phyloP scores from a whole-genome alignment of 352 stramenopile genomes.

The Thalassiosira sp. region DNA sequence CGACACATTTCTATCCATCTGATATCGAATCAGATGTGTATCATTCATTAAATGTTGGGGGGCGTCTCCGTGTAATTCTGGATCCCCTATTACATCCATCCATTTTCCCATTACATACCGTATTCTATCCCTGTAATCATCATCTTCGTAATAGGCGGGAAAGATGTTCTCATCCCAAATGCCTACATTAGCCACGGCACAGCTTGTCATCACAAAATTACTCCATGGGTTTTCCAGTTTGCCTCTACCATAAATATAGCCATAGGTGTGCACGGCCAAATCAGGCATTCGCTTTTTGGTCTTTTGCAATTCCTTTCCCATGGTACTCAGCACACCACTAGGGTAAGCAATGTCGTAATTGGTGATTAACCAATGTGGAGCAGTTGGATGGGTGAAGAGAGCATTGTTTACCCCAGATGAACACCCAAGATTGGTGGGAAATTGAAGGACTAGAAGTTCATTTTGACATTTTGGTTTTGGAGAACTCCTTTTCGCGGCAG shows the following conservation, averaged over 20 bases:
- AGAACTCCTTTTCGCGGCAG: too few relatives aligned
- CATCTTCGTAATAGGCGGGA: conserved; percentile 52
- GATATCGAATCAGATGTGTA: conserved; percentile 42
- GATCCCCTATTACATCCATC: conserved; percentile 18
- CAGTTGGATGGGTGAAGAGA: conserved; percentile 33
- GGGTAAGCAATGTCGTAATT: conserved; percentile 57
- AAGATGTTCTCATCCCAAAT: conserved; percentile 51
- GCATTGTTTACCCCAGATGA: conserved; percentile 43
- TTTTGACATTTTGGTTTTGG: conserved; percentile 20
- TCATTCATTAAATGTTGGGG: conserved; percentile 40
- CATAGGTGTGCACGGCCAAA: conserved; percentile 42
- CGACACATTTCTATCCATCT: conserved; percentile 42
- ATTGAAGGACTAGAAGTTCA: conserved; percentile 44
- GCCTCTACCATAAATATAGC: conserved; percentile 45
- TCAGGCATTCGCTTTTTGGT: conserved; percentile 9
- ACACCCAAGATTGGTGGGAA: conserved; percentile 43
- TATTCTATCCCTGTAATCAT: conserved; percentile 47
- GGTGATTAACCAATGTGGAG: conserved; percentile 39
- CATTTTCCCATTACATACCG: conserved; percentile 39
- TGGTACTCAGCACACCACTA: conserved; percentile 18
- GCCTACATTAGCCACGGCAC: conserved; percentile 30
- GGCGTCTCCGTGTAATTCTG: conserved; percentile 6
- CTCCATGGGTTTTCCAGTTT: conserved; percentile 52
- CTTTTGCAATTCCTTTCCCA: conserved; percentile 28
- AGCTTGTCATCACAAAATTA: conserved; percentile 53